phyloP scores from a whole-genome alignment of 2,329 filamentous ascomycete genomes.

The Botrytis sinoallii region DNA sequence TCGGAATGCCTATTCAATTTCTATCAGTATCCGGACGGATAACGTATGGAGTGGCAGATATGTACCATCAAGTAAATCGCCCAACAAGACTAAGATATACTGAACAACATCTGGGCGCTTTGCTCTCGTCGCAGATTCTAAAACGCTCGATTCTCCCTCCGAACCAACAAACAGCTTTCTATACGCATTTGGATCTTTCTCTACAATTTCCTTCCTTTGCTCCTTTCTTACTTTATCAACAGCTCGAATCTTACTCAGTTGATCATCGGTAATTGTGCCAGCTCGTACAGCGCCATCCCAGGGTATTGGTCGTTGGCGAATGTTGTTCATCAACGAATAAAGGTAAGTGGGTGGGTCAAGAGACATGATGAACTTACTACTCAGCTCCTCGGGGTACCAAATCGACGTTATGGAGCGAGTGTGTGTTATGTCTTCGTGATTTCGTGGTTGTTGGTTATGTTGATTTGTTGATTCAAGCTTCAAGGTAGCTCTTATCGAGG shows the following conservation, averaged over 20 bases:
- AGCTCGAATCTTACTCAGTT: slow-evolving; percentile 92
- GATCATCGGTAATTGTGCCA: slow-evolving; percentile 88
- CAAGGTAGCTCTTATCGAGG: slow-evolving; percentile 21
- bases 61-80: slow-evolving; percentile 81
- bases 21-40: slow-evolving; percentile 13
- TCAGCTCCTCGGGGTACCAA: slow-evolving; percentile 20
- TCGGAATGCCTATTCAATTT: slow-evolving; percentile 65
- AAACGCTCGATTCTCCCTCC: slow-evolving; percentile 65
- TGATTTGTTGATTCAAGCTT: slow-evolving; percentile 20
- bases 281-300: slow-evolving; percentile 96
- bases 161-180: slow-evolving; percentile 75
- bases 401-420: slow-evolving; percentile 13
- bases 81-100: slow-evolving; percentile 87
- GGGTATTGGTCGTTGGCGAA: slow-evolving; percentile 89
- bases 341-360: slow-evolving; percentile 88
- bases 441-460: slow-evolving; percentile 15
- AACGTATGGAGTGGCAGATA: neutral
- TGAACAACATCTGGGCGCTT: slow-evolving; percentile 89
- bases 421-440: neutral
- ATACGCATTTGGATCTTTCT: slow-evolving; percentile 77
- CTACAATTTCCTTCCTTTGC: slow-evolving; percentile 77
- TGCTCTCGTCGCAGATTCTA: slow-evolving; percentile 67
- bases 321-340: slow-evolving; percentile 90
- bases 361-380: slow-evolving; percentile 59
- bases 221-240: slow-evolving; percentile 96